Evolutionary conservation across 2,329 filamentous ascomycete species (phyloP), one percentile per base, ranked within the genome.

Genomic region (Epicoccum sorghinum): DNA sequence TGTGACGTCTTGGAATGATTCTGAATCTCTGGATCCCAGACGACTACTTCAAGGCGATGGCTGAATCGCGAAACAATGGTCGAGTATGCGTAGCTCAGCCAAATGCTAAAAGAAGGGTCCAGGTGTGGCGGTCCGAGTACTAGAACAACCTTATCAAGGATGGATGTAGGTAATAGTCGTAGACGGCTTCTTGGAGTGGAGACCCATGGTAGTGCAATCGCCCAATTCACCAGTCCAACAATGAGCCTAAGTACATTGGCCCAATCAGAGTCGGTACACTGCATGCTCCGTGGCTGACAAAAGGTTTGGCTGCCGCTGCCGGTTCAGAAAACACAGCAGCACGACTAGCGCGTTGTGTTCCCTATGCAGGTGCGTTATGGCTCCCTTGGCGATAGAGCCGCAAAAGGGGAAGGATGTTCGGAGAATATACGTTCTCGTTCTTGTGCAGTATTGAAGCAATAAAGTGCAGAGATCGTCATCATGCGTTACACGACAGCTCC

Each of bases 101-200:
- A 29, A 13, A 40, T 41, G 18, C 29, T 14, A 18, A 45, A 32
- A n/a, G 5, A 23, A 42, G 40, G 27, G 27, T 44, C 43, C 39
- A 47, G 47, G 24, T 47, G 40, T 33, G 43, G 43, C 52, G 38
- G 47, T 40, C 38, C 29, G 24, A 33, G 13, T 35, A 18, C 33
- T 47, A 32, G 23, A 47, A 30, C 22, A 45, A 38, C 30, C 30
- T 55, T 32, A 29, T 55, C 32, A 30, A 38, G 7, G 29, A 18
- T 24, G 42, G 40, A 33, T 27, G 9, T 51, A 38, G 24, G 4
- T 18, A 7, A 22, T 38, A 43, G 47, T 43, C 32, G 38, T 33
- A 47, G 42, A 42, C 24, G 44, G 44, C 51, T 35, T 49, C 46
- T 37, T 33, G 41, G 39, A 27, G 45, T 46, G 46, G 45, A 29